phyloP scores from a whole-genome alignment of 345 rosid species.

The Garcia nutans region DNA sequence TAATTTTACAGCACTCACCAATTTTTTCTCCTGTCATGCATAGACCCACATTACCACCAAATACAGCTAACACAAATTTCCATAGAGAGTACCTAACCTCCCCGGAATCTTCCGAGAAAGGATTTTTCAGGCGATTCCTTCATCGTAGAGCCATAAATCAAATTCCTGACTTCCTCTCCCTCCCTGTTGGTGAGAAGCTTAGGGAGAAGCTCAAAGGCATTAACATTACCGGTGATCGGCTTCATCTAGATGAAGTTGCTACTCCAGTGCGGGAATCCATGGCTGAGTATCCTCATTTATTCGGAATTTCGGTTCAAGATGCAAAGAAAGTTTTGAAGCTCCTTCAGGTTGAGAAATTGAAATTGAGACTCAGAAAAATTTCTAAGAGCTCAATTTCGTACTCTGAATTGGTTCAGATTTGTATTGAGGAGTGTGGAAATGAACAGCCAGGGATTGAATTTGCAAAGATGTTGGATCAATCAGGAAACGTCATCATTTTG shows the following conservation, averaged over 20 bases:
- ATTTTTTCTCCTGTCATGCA: neutral
- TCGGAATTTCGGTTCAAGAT: slow-evolving; percentile 45
- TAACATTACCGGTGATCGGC: slow-evolving; percentile 17
- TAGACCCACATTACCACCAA: slow-evolving; percentile 7
- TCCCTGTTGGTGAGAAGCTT: slow-evolving; percentile 52
- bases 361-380: slow-evolving; percentile 50
- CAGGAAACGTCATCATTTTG: slow-evolving; percentile 68
- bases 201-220: slow-evolving; percentile 42
- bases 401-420: slow-evolving; percentile 47
- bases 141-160: slow-evolving; percentile 37
- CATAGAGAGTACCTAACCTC: slow-evolving; percentile 44
- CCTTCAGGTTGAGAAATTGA: slow-evolving; percentile 56
- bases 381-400: slow-evolving; percentile 49
- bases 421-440: slow-evolving; percentile 49
- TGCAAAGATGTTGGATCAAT: slow-evolving; percentile 61
- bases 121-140: slow-evolving; percentile 47
- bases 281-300: neutral
- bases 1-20: slow-evolving; percentile 20
- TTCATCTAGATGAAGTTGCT: slow-evolving; percentile 25
- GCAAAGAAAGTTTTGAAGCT: slow-evolving; percentile 62
- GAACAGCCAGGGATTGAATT: slow-evolving; percentile 49
- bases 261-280: slow-evolving; percentile 10
- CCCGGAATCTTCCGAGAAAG: slow-evolving; percentile 32
- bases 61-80: slow-evolving; percentile 23
- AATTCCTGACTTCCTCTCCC: slow-evolving; percentile 39